These are phyloP conservation scores for Chaetoceros muelleri DNA, from an alignment of 108 stramenopile species.

Conservation along the genomic window DNA sequence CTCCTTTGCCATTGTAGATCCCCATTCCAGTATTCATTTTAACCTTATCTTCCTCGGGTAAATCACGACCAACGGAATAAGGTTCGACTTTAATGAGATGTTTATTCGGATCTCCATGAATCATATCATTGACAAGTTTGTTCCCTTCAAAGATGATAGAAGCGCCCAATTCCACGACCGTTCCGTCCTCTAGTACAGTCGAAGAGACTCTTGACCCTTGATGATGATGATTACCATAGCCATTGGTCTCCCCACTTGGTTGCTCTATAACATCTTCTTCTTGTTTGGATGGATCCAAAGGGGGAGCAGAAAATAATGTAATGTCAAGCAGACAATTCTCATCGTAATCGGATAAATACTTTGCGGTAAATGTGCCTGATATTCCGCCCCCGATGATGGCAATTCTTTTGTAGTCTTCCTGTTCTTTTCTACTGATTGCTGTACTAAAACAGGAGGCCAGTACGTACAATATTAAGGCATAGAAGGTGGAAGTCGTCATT, in stretches of 20 bases:
- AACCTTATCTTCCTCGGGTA: background rate
- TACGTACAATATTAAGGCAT: too few species aligned
- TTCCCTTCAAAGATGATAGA: conserved; percentile 42
- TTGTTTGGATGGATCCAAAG: conserved; percentile 6
- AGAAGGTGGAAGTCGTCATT: too few species aligned
- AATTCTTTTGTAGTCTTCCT: conserved; percentile 16
- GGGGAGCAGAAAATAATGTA: conserved; percentile 49
- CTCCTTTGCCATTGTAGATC: conserved; percentile 19
- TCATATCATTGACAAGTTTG: conserved; percentile 34
- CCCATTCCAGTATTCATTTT: conserved; percentile 19
- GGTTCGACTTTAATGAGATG: background rate
- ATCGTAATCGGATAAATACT: conserved; percentile 71
- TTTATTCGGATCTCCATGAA: conserved; percentile 22
- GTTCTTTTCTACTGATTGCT: too few species aligned
- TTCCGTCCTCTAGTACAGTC: conserved; percentile 31
- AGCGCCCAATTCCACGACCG: conserved; percentile 65
- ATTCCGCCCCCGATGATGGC: conserved; percentile 66
- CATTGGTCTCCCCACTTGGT: background rate
- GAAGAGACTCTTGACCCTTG: conserved; percentile 57
- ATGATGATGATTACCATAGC: conserved; percentile 1
- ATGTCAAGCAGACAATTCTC: conserved; percentile 42
- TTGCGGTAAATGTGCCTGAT: conserved; percentile 47
- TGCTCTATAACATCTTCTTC: background rate
- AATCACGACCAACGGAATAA: background rate
- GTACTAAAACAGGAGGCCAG: too few species aligned